Base-by-base conservation (phyloP, 108 stramenopile genomes). In the Skeletonema potamos region DNA sequence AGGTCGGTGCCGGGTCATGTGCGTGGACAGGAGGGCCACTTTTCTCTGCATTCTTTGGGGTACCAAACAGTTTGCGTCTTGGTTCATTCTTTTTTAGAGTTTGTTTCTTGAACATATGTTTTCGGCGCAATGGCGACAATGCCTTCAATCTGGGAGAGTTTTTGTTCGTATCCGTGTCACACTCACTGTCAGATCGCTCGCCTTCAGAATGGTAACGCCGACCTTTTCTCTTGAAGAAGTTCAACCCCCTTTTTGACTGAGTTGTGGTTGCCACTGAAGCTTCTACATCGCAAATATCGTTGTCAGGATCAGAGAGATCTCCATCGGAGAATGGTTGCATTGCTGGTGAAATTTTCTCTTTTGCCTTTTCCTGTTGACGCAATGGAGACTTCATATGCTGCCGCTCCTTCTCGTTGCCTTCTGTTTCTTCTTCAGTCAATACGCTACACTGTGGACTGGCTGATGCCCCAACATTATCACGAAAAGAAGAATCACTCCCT, bases 181-280 rank as follows among this genome's bases (percentile, higher is more conserved):
- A 66, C 2, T 66, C 65, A 62, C 33, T 67, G 36, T 68, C 60
- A 8, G 61, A 62, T 62, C 34, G 34, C 34, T 75, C 66, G 60
- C 74, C 74, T 62, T 68, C 66, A 15, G 74, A 75, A 41, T 68
- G 33, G 26, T 61, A 73, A 15, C 27, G 24, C 13, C 39, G 67
- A 58, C 41, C 58, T 41, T 20, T 68, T 17, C 22, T 20, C 48
- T 51, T 51, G 48, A 58, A 58, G 15, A 68, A 58, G 6, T 28
- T 43, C 13, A 68, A 6, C 12, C 54, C 33, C n/a, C 9, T 18
- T 26, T 26, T 51, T 22, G 6, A 51, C 1, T 6, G 48, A 51
- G 48, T 22, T 9, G 48, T 51, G 9, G 22, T 51, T 51, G 15
- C 22, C 8, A 22, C 48, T 5, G 18, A 18, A 51, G 48, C 22